Evolutionary conservation across 1,284 basidiomycete genomes (phyloP).

Genomic region (Quambalaria eucalypti): DNA sequence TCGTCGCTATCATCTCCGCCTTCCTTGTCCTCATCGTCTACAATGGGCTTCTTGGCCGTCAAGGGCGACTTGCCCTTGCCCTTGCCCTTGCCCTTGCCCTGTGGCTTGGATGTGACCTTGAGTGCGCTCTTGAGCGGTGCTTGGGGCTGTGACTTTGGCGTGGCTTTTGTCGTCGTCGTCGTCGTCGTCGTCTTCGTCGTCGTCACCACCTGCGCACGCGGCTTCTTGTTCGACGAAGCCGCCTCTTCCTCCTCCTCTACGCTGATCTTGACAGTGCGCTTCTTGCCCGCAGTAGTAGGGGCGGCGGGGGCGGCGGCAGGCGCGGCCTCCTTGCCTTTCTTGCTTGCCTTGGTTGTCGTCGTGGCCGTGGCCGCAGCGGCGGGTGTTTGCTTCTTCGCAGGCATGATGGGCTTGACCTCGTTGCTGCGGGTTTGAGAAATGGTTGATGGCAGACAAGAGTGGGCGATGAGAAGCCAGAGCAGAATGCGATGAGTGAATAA

Average conservation of each 20-base stretch:
- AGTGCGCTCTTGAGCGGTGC: not conserved
- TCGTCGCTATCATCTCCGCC: not conserved
- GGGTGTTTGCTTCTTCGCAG: not conserved
- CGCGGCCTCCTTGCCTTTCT: not conserved
- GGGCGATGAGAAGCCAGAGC: too few relatives aligned
- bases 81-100: constrained; percentile 1
- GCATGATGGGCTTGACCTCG: not conserved
- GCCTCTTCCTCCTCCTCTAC: too few relatives aligned
- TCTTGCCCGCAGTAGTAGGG: not conserved
- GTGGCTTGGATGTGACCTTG: too few relatives aligned
- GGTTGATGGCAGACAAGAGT: too few relatives aligned
- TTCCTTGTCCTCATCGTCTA: constrained; percentile 3
- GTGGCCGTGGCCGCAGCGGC: not conserved
- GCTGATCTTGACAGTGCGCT: too few relatives aligned
- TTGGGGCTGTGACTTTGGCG: not conserved
- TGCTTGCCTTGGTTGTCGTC: too few relatives aligned
- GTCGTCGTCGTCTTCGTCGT: not conserved
- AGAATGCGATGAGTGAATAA: too few relatives aligned
- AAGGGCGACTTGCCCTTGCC: constrained; percentile 5
- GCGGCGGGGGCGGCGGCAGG: not conserved
- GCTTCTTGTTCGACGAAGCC: not conserved
- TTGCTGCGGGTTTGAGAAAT: too few relatives aligned
- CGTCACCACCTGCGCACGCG: not conserved
- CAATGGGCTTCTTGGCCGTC: not conserved
- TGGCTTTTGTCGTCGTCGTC: not conserved